Conservation (phyloP, 345 rosid species). For the Melaleuca quinquenervia region DNA sequence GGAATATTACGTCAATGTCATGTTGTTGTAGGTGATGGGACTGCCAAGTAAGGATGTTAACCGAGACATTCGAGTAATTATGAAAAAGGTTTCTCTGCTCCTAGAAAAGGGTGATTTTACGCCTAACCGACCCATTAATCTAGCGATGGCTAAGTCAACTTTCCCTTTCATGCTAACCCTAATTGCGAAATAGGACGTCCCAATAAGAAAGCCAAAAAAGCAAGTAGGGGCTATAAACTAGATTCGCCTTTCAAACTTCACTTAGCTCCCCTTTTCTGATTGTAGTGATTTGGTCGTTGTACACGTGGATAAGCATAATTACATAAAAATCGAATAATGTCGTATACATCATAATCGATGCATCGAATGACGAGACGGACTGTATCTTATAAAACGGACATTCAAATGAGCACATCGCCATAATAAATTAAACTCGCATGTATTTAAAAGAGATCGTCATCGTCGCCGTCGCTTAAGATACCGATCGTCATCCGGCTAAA, state of each 20-base stretch:
- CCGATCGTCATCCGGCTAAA: background rate
- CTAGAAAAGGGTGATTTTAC: background rate
- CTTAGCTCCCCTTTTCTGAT: background rate
- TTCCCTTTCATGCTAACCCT: background rate
- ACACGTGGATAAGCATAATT: background rate
- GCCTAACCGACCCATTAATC: background rate
- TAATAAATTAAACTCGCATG: no score
- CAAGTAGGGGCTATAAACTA: background rate
- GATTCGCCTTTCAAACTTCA: background rate
- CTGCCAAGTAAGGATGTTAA: background rate
- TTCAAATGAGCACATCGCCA: background rate
- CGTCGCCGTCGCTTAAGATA: background rate
- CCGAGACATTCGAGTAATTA: background rate
- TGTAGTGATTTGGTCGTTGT: background rate
- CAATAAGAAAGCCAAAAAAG: background rate
- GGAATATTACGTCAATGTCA: background rate
- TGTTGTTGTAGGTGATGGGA: background rate
- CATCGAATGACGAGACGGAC: background rate
- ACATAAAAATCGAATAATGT: background rate
- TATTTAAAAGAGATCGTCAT: no score
- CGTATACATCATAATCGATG: background rate
- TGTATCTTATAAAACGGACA: background rate
- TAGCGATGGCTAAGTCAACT: background rate
- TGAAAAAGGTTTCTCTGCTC: background rate
- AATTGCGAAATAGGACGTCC: background rate